Percentiles rank a stretch among this genome's conserved stretches.
Evolutionary conservation across 106 monocot genomes (phyloP).

Genomic region (Alisma plantagoaquatica): DNA sequence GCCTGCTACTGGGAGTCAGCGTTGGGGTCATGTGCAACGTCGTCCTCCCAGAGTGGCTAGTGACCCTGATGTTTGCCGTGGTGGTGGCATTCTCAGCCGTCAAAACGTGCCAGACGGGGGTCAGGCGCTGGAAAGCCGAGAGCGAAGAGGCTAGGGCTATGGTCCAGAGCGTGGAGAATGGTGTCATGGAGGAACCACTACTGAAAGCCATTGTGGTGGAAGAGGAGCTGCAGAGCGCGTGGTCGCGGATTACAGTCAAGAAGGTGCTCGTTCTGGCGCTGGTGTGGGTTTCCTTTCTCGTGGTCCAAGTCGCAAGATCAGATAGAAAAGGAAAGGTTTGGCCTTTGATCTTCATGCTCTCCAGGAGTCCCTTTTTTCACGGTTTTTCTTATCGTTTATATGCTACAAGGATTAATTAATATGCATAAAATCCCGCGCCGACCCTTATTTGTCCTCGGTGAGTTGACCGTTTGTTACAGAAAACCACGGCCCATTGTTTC

Average conservation of each 20-base stretch:
- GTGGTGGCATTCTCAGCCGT: conserved; percentile 43
- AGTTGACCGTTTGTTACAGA: no score
- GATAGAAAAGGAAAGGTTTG: conserved; percentile 43
- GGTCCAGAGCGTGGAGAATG: background rate
- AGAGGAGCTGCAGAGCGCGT: background rate
- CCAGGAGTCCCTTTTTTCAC: no score
- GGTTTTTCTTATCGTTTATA: no score
- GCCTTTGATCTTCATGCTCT: no score
- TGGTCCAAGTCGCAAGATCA: conserved; percentile 39
- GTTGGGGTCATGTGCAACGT: conserved; percentile 65
- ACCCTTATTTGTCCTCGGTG: no score
- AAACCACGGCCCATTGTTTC: no score
- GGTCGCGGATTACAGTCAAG: conserved; percentile 20
- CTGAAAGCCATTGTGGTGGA: no score
- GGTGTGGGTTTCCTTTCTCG: conserved; percentile 63
- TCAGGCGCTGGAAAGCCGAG: conserved; percentile 47
- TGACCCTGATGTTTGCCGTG: conserved; percentile 40
- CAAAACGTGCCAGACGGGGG: conserved; percentile 51
- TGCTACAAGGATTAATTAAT: no score
- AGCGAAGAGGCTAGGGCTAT: conserved; percentile 7
- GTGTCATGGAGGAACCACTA: conserved; percentile 19
- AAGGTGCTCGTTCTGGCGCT: conserved; percentile 42
- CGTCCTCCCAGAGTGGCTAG: conserved; percentile 76
- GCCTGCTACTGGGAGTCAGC: conserved; percentile 73
- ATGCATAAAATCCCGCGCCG: no score